Base-by-base conservation (phyloP, 2,329 filamentous ascomycete species). In the Bipolaris bicolor region DNA sequence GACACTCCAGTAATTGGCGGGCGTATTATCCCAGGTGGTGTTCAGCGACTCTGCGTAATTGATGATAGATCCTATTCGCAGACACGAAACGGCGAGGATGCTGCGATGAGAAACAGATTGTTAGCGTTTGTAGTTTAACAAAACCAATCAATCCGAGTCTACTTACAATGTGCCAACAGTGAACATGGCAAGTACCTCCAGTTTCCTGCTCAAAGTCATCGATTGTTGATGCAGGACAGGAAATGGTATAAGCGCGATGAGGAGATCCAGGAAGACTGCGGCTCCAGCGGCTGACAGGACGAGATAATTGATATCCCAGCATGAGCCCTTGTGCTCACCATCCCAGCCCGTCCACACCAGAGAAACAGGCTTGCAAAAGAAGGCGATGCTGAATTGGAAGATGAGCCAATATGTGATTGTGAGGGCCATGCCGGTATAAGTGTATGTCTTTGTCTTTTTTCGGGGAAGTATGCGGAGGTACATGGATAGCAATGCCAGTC, bases 381-480 rank as follows among this genome's bases (percentile, higher is more conserved):
- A 43, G 11, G 18, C 18, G 11, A 43, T 22, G 20, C 39, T 24
- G 39, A 43, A 43, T 15, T 24, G 39, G 10, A 24, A 43, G 39
- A 43, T 43, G 18, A 15, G 2, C 10, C 39, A 26, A 5, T 43
- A 24, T 15, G 7, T 22, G 3, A n/a, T 26, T 22, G 39, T 43
- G 11, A 24, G 39, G 11, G 40, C 18, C 40, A 22, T 22, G 5
- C 6, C 55, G 15, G 53, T 10, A 16, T 61, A 63, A 24, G 66
- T 63, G 7, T 33, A 33, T 5, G 48, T 43, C 29, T 66, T 57
- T 26, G 67, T 61, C 5, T 20, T 18, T 9, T 37, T 26, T 9
- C 67, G 53, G 1, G 69, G 69, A 43, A 73, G 72, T 39, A 72
- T 68, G 11, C 69, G 66, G 11, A 72, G 68, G 53, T 68, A 72